These are phyloP conservation scores for Termitomyces bulborhizus DNA, from an alignment of 768 basidiomycete species.

Conservation along the genomic window DNA sequence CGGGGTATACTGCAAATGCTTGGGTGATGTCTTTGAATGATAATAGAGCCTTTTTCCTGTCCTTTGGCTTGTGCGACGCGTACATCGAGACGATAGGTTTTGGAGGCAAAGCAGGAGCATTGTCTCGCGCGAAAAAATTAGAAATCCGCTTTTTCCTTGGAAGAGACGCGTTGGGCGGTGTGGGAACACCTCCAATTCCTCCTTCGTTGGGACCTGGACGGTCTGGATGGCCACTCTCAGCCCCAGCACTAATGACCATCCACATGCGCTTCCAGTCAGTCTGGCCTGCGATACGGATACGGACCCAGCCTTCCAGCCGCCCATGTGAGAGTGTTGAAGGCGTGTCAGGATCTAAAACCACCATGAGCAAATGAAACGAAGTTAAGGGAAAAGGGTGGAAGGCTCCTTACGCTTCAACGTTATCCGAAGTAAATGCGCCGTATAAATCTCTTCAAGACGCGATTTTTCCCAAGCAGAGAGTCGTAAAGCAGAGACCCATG, in stretches of 20 bases:
- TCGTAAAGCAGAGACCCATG: slow-evolving; percentile 91
- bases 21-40: slow-evolving; percentile 69
- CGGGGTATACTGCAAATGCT: slow-evolving; percentile 93
- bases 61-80: slow-evolving; percentile 59
- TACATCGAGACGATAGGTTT: slow-evolving; percentile 52
- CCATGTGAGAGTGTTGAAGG: slow-evolving; percentile 63
- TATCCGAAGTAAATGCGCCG: slow-evolving; percentile 85
- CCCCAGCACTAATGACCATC: slow-evolving; percentile 62
- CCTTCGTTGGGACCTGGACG: slow-evolving; percentile 21
- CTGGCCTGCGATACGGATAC: slow-evolving; percentile 90
- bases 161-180: slow-evolving; percentile 15
- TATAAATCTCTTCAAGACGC: slow-evolving; percentile 94
- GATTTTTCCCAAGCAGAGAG: slow-evolving; percentile 94
- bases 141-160: slow-evolving; percentile 59
- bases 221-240: slow-evolving; percentile 20
- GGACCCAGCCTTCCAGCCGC: slow-evolving; percentile 87
- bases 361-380: slow-evolving; percentile 2
- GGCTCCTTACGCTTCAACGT: slow-evolving; percentile 40
- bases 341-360: slow-evolving; percentile 36
- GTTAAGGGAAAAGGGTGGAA: not conserved
- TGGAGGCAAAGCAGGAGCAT: slow-evolving; percentile 20
- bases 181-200: slow-evolving; percentile 16
- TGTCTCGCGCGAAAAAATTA: slow-evolving; percentile 52
- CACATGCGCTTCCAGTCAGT: slow-evolving; percentile 94
- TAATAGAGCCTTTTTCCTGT: slow-evolving; percentile 66